Evolutionary conservation across 768 basidiomycete species (phyloP).

Genomic region (Russula sp.): DNA sequence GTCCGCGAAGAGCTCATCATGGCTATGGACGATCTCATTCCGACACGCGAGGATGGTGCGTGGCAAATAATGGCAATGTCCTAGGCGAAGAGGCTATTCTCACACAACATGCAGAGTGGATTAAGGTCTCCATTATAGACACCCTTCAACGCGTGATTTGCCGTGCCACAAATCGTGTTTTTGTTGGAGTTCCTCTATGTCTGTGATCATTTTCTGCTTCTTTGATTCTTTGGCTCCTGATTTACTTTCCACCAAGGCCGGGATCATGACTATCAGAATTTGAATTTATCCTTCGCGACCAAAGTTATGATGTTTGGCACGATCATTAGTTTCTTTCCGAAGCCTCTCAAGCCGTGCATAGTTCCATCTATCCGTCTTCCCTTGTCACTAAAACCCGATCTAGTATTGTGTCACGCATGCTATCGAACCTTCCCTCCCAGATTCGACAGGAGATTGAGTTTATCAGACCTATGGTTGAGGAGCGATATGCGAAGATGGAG

Average conservation of each 20-base stretch:
- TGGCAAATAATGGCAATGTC: neutral
- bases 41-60: neutral
- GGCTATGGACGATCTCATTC: neutral
- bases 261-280: slow-evolving; percentile 39
- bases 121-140: slow-evolving; percentile 32
- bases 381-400: neutral
- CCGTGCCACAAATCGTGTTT: neutral
- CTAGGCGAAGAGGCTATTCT: neutral
- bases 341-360: slow-evolving; percentile 45
- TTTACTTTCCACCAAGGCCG: slow-evolving; percentile 37
- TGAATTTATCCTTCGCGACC: slow-evolving; percentile 35
- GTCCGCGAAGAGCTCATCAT: neutral
- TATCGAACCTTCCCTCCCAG: slow-evolving; percentile 1
- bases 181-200: slow-evolving; percentile 45
- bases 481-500: slow-evolving; percentile 9
- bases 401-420: slow-evolving; percentile 4
- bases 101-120: slow-evolving; percentile 38
- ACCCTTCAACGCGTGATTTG: slow-evolving; percentile 21
- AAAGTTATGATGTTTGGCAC: slow-evolving; percentile 38
- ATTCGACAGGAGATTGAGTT: slow-evolving; percentile 1
- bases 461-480: slow-evolving; percentile 13
- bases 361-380: neutral
- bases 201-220: neutral
- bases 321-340: slow-evolving; percentile 43
- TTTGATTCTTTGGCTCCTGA: neutral